phyloP scores from a whole-genome alignment of 208 protist species.

The Trypanosoma conorhini region DNA sequence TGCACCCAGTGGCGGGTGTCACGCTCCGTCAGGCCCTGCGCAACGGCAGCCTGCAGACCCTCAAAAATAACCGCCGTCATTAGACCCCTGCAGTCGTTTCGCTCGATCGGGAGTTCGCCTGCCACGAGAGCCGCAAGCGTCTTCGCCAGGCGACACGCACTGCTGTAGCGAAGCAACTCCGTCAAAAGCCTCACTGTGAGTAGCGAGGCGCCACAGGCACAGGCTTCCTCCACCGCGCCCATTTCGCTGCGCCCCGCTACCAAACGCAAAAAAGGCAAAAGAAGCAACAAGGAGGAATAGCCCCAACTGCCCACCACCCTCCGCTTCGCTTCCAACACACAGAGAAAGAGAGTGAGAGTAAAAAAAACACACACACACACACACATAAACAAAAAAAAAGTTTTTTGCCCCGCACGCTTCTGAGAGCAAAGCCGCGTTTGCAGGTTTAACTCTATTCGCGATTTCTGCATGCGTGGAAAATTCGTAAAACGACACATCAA shows the following conservation, averaged over 20 bases:
- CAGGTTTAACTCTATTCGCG: too few relatives aligned
- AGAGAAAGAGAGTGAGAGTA: too few relatives aligned
- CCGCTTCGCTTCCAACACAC: too few relatives aligned
- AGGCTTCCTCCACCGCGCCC: neutral
- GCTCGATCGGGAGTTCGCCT: slow-evolving; percentile 1
- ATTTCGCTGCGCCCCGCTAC: neutral
- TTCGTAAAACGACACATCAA: too few relatives aligned
- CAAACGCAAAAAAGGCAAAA: neutral
- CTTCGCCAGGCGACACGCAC: slow-evolving; percentile 8
- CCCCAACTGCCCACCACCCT: too few relatives aligned
- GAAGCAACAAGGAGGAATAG: neutral
- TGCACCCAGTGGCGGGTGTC: slow-evolving; percentile 24
- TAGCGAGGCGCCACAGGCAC: neutral
- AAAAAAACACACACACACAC: too few relatives aligned
- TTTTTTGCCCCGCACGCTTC: too few relatives aligned
- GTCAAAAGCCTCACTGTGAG: slow-evolving; percentile 1
- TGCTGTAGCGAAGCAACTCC: slow-evolving; percentile 19
- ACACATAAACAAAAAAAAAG: too few relatives aligned
- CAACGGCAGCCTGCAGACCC: slow-evolving; percentile 27
- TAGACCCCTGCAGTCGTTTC: slow-evolving; percentile 27
- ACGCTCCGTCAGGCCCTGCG: neutral
- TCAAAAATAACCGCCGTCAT: slow-evolving; percentile 43
- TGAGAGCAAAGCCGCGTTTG: too few relatives aligned
- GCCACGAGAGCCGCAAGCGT: neutral
- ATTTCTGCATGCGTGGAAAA: too few relatives aligned